These are phyloP conservation scores for Ophiognomonia clavigignenti-juglandacearum DNA, from an alignment of 2,329 filamentous ascomycete genomes.

Conservation along the genomic window DNA sequence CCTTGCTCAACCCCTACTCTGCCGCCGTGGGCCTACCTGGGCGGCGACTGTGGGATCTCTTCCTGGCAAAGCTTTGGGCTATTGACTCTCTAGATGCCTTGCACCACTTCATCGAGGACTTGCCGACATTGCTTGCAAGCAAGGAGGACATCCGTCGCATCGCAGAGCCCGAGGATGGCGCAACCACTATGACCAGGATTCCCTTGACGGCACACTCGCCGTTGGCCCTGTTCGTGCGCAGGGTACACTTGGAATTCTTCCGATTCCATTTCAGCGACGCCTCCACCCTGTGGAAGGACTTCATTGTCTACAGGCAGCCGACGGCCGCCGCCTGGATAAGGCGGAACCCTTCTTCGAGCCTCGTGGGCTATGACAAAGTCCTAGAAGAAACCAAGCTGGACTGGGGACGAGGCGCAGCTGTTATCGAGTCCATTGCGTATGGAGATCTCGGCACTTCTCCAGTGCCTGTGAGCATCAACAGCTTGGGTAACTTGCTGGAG, in stretches of 20 bases:
- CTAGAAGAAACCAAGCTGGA: conserved; percentile 43
- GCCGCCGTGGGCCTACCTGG: conserved; percentile 61
- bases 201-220: conserved; percentile 70
- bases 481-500: conserved; percentile 75
- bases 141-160: conserved; percentile 56
- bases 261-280: conserved; percentile 76
- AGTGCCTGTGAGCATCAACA: conserved; percentile 64
- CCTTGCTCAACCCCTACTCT: conserved; percentile 46
- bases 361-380: conserved; percentile 55
- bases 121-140: conserved; percentile 53
- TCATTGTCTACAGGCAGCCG: conserved; percentile 74
- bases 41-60: conserved; percentile 79
- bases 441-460: conserved; percentile 42
- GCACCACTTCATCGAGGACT: conserved; percentile 66
- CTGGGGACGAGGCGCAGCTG: conserved; percentile 45
- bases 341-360: conserved; percentile 54
- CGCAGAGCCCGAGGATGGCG: conserved; percentile 44
- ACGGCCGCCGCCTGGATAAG: conserved; percentile 63
- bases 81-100: conserved; percentile 78
- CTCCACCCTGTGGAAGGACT: conserved; percentile 73
- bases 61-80: conserved; percentile 76
- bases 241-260: conserved; percentile 73
- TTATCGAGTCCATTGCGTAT: conserved; percentile 43
- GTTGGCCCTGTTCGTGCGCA: conserved; percentile 74
- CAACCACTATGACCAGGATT: conserved; percentile 44